Conservation (phyloP, 495 filamentous ascomycete species). For the Pseudoneurospora amorphoporcata region DNA sequence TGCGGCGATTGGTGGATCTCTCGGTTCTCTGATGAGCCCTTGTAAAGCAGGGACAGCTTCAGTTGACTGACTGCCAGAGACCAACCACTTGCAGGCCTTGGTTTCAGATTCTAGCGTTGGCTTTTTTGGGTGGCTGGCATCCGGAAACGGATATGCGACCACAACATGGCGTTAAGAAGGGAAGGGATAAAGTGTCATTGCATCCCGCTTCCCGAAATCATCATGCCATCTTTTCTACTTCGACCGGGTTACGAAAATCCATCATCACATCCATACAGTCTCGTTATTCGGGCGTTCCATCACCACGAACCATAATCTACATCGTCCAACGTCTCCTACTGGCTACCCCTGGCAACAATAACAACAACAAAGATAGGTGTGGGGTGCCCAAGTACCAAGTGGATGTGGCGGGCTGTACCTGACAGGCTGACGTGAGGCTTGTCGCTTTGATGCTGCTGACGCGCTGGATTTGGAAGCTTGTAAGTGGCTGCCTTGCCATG, state of each 20-base stretch:
- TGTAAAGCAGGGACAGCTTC: not conserved
- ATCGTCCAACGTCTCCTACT: not conserved
- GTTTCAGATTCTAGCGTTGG: not conserved
- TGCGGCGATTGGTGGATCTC: not conserved
- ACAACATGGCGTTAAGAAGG: not conserved
- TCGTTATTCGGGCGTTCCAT: not conserved
- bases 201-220: not conserved
- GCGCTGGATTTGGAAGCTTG: not conserved
- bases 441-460: not conserved
- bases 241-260: not conserved
- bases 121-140: not conserved
- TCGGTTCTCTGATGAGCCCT: not conserved
- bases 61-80: no score
- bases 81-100: not conserved
- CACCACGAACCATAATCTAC: not conserved
- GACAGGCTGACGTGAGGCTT: not conserved
- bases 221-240: not conserved
- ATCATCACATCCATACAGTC: not conserved
- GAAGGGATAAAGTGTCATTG: not conserved
- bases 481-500: not conserved
- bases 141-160: not conserved
- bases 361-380: not conserved
- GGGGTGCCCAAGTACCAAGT: not conserved
- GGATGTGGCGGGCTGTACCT: not conserved
- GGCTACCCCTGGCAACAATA: not conserved